phyloP scores from a whole-genome alignment of 2,329 filamentous ascomycete genomes.

The Calonectria pauciramosa region DNA sequence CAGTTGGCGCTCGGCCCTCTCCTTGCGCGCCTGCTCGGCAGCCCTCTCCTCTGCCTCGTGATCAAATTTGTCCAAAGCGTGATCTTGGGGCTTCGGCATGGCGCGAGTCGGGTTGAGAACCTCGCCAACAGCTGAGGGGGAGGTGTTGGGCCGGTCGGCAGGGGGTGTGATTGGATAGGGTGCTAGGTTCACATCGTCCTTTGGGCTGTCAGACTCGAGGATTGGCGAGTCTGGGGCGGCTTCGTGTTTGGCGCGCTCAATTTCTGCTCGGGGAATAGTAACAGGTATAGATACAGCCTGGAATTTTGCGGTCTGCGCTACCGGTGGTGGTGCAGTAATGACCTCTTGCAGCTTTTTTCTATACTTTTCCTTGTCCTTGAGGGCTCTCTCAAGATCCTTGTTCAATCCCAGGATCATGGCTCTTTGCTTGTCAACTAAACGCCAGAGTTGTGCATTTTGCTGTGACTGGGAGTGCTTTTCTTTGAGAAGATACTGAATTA shows the following conservation, averaged over 20 bases:
- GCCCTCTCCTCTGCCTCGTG: constrained; percentile 66
- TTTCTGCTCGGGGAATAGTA: constrained; percentile 43
- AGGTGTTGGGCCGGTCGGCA: constrained; percentile 61
- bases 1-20: constrained; percentile 57
- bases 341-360: constrained; percentile 89
- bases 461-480: constrained; percentile 91
- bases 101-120: constrained; percentile 68
- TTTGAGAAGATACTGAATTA: constrained; percentile 88
- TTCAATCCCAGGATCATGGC: constrained; percentile 94
- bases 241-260: constrained; percentile 36
- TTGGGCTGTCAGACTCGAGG: constrained; percentile 64
- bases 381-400: constrained; percentile 89
- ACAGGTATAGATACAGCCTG: constrained; percentile 21
- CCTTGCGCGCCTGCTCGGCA: constrained; percentile 61
- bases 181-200: constrained; percentile 68
- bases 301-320: constrained; percentile 23
- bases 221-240: constrained; percentile 61
- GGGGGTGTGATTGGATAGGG: constrained; percentile 77
- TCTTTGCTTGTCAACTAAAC: constrained; percentile 94
- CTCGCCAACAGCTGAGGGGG: constrained; percentile 61
- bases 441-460: constrained; percentile 95
- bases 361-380: constrained; percentile 96
- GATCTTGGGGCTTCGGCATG: constrained; percentile 73
- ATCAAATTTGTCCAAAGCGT: constrained; percentile 70
- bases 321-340: constrained; percentile 57